Conservation (phyloP, 2,329 filamentous ascomycete genomes). For the Neonectria punicea region DNA sequence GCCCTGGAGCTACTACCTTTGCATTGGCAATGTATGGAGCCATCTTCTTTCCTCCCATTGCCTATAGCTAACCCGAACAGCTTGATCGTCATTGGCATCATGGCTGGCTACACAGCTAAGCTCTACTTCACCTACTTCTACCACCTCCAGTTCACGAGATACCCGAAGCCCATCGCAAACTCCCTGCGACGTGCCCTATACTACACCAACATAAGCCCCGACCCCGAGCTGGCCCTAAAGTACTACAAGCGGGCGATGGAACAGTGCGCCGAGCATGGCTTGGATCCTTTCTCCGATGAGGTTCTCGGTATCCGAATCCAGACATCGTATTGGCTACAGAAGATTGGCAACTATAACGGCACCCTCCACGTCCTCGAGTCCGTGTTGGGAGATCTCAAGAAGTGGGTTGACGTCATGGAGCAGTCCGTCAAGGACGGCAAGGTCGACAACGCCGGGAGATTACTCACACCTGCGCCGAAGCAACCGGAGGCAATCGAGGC, state of each 20-base stretch:
- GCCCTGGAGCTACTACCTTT: slow-evolving; percentile 45
- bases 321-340: slow-evolving; percentile 82
- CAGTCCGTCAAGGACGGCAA: slow-evolving; percentile 59
- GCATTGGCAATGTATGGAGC: slow-evolving; percentile 46
- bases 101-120: slow-evolving; percentile 47
- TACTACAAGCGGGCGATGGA: slow-evolving; percentile 85
- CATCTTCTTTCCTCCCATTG: background rate
- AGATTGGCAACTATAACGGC: slow-evolving; percentile 74
- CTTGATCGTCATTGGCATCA: slow-evolving; percentile 42
- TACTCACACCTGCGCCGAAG: slow-evolving; percentile 36
- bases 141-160: slow-evolving; percentile 64
- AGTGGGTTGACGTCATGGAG: slow-evolving; percentile 68
- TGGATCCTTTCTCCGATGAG: slow-evolving; percentile 93
- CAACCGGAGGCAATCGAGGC: slow-evolving; percentile 16
- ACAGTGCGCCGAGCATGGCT: slow-evolving; percentile 75
- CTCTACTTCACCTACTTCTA: slow-evolving; percentile 67
- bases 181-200: slow-evolving; percentile 87
- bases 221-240: slow-evolving; percentile 81
- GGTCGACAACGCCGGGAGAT: slow-evolving; percentile 53
- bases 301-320: slow-evolving; percentile 90
- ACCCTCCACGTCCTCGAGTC: slow-evolving; percentile 82
- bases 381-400: slow-evolving; percentile 75
- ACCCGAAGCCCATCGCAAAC: slow-evolving; percentile 77
- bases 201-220: slow-evolving; percentile 80
- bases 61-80: slow-evolving; percentile 32